These are phyloP conservation scores for Eurotiales sp. DNA, from an alignment of 2,329 filamentous ascomycete species.

Conservation along the genomic window DNA sequence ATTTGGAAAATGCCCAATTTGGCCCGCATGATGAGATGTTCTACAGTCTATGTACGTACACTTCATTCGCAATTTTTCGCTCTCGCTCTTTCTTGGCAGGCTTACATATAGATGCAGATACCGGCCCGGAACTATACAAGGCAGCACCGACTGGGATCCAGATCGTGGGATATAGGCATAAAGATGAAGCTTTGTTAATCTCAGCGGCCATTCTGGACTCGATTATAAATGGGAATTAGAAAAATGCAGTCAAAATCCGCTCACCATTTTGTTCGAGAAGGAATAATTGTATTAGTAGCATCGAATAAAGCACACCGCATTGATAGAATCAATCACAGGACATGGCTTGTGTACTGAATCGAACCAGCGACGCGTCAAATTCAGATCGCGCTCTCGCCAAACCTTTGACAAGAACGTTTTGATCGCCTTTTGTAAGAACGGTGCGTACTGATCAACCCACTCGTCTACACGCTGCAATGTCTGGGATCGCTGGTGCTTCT, in stretches of 20 bases:
- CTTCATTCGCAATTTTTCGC: neutral
- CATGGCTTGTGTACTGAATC: conserved; percentile 9
- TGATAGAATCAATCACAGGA: conserved; percentile 5
- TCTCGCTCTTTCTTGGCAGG: neutral
- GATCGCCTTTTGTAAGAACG: conserved; percentile 5
- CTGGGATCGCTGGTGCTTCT: neutral
- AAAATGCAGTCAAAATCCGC: neutral
- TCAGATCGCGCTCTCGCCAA: conserved; percentile 5
- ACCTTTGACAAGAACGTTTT: conserved; percentile 7
- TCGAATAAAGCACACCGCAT: neutral
- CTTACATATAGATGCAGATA: neutral
- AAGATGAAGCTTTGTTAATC: neutral
- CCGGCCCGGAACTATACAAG: conserved; percentile 5
- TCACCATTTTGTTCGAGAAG: no score
- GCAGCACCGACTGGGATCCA: neutral
- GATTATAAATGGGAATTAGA: neutral
- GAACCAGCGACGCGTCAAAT: conserved; percentile 2
- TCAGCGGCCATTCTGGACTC: neutral
- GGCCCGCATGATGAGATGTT: conserved; percentile 5
- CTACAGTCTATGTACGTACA: conserved; percentile 3
- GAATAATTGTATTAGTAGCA: neutral
- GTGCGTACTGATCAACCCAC: conserved; percentile 7
- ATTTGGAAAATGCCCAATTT: conserved; percentile 9
- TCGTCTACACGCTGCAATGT: conserved; percentile 9
- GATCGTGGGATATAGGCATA: conserved; percentile 12